Conservation (phyloP, 495 filamentous ascomycete genomes). For the Penicillium cinerascens region DNA sequence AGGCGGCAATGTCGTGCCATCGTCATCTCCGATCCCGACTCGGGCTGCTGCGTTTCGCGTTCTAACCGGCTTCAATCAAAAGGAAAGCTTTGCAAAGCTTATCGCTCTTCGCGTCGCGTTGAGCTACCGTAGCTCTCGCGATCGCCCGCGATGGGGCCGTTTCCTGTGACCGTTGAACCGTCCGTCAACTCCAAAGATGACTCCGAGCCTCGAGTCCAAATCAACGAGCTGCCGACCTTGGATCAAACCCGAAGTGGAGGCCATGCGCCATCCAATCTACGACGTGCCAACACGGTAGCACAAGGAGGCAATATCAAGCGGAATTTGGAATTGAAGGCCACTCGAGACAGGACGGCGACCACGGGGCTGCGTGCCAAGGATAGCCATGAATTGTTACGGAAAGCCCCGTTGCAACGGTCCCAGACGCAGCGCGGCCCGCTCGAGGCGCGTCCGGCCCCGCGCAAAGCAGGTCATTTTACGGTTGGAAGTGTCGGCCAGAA, state of each 20-base stretch:
- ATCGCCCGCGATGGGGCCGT: slow-evolving; percentile 23
- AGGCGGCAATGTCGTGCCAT: slow-evolving; percentile 30
- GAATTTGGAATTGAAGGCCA: slow-evolving; percentile 30
- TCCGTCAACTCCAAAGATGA: slow-evolving; percentile 14
- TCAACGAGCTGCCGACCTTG: slow-evolving; percentile 18
- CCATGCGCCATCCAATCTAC: slow-evolving; percentile 27
- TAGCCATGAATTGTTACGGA: slow-evolving; percentile 46
- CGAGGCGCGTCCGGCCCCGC: slow-evolving; percentile 32
- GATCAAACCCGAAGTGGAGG: slow-evolving; percentile 18
- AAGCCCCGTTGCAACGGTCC: slow-evolving; percentile 38
- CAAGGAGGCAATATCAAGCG: slow-evolving; percentile 34
- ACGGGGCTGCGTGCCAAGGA: slow-evolving; percentile 43
- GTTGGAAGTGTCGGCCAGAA: slow-evolving; percentile 93
- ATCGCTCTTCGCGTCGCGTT: slow-evolving; percentile 13
- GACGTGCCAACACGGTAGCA: slow-evolving; percentile 44
- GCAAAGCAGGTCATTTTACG: slow-evolving; percentile 75
- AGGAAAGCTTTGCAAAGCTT: neutral
- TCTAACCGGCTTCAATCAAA: slow-evolving; percentile 2
- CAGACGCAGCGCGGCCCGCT: slow-evolving; percentile 28
- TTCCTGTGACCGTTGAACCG: slow-evolving; percentile 15
- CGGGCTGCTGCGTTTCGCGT: slow-evolving; percentile 23
- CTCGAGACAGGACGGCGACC: slow-evolving; percentile 28
- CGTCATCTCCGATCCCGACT: slow-evolving; percentile 27
- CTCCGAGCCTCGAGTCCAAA: slow-evolving; percentile 16
- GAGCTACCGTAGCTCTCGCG: slow-evolving; percentile 9